These are phyloP conservation scores for Coemansia sp. DNA, from an alignment of 192 early-diverging fungal genomes.

Conservation along the genomic window DNA sequence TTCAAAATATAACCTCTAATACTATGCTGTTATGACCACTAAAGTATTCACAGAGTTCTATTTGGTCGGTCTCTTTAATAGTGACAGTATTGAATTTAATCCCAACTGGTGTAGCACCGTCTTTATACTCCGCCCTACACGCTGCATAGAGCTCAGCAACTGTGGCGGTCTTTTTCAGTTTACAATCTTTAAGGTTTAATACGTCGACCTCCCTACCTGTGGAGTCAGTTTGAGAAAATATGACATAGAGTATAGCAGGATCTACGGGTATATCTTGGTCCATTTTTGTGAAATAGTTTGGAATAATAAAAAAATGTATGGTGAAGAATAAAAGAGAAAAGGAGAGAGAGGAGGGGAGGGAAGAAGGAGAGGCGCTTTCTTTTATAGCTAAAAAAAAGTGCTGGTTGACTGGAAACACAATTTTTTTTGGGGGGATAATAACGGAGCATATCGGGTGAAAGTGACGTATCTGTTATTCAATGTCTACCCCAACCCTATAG, in stretches of 20 bases:
- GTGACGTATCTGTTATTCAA: not conserved
- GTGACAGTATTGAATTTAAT: not conserved
- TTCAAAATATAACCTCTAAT: no score
- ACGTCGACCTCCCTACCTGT: not conserved
- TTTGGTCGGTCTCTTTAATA: not conserved
- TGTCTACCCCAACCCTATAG: not conserved
- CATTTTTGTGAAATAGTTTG: not conserved
- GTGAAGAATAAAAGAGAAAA: not conserved
- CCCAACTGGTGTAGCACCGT: not conserved
- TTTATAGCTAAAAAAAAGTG: not conserved
- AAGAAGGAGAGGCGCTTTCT: not conserved
- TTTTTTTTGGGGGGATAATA: not conserved
- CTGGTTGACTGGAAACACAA: not conserved
- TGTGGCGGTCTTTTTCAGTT: not conserved
- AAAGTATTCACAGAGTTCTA: not conserved
- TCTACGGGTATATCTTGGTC: not conserved
- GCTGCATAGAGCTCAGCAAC: not conserved
- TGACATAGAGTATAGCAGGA: not conserved
- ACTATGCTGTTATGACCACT: not conserved
- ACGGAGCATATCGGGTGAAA: not conserved
- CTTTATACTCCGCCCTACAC: not conserved
- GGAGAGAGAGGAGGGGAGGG: not conserved
- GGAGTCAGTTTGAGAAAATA: not conserved
- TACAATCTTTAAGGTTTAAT: not conserved
- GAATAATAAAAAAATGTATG: not conserved